A percentile compares a stretch with the other conserved stretches of the same genome.
phyloP scores from a whole-genome alignment of 768 basidiomycete species.

The Chalciporus pseudorubinellus region DNA sequence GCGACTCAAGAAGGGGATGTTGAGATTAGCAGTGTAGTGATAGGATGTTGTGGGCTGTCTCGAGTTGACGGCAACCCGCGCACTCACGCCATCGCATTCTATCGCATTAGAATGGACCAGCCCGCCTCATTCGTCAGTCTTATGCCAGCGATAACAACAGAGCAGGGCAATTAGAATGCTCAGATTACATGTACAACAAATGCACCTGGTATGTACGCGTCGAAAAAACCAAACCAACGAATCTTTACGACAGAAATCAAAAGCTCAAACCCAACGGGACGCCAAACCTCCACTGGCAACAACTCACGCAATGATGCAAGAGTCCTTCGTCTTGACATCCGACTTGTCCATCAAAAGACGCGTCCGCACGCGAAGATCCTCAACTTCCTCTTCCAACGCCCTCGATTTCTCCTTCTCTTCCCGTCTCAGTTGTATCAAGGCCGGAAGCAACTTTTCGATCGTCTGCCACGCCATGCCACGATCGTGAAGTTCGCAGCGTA shows the following conservation, averaged over 20 bases:
- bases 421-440: conserved; percentile 41
- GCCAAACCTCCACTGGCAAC: too few species aligned
- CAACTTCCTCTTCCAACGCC: conserved; percentile 43
- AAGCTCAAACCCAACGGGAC: neutral
- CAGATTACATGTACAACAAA: neutral
- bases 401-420: conserved; percentile 42
- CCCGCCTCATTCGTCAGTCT: too few species aligned
- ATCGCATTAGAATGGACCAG: too few species aligned
- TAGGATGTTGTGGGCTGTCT: too few species aligned
- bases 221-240: too few species aligned
- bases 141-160: too few species aligned
- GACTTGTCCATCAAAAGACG: conserved; percentile 40
- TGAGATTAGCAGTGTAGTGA: too few species aligned
- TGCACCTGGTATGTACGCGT: too few species aligned
- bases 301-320: conserved; percentile 31
- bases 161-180: too few species aligned
- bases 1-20: neutral
- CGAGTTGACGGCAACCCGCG: too few species aligned
- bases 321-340: conserved; percentile 19
- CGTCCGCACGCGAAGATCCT: conserved; percentile 49
- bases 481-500: conserved; percentile 6
- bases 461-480: conserved; percentile 42
- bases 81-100: too few species aligned
- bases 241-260: neutral
- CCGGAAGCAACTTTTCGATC: conserved; percentile 42